Percentiles rank a stretch among this genome's conserved stretches.
These are phyloP conservation scores for Pythium brassicae DNA, from an alignment of 352 stramenopile genomes.

Conservation along the genomic window DNA sequence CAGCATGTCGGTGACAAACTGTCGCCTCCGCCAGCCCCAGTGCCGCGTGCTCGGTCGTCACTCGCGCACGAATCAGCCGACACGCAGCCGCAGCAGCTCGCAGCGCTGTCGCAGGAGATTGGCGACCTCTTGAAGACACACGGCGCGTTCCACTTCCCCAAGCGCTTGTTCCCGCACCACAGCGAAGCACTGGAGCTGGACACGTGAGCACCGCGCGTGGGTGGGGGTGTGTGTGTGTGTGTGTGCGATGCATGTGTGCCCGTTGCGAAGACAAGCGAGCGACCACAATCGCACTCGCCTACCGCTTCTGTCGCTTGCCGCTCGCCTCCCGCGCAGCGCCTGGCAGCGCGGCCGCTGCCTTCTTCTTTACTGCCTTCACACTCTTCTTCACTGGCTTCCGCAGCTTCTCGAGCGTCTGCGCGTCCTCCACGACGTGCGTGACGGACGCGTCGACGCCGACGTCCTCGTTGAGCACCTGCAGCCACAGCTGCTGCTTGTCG, in stretches of 20 bases:
- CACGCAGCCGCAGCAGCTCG: neutral
- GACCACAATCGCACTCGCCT: neutral
- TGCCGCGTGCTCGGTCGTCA: neutral
- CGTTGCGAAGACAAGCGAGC: no score
- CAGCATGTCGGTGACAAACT: neutral
- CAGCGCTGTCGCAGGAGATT: constrained; percentile 24
- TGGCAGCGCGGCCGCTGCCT: constrained; percentile 3
- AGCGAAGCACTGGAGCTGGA: constrained; percentile 8
- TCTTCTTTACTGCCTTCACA: neutral
- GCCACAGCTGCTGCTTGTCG: constrained; percentile 79
- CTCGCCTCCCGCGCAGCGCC: constrained; percentile 7
- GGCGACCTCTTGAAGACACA: constrained; percentile 18
- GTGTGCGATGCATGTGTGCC: no score
- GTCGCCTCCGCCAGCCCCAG: neutral
- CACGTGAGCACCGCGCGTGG: constrained; percentile 2
- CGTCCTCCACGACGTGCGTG: constrained; percentile 71
- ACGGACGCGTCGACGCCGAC: constrained; percentile 55
- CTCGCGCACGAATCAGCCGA: constrained; percentile 4
- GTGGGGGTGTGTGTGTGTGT: no score
- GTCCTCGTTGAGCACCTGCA: constrained; percentile 55
- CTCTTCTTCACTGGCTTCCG: constrained; percentile 24
- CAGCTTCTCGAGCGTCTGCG: constrained; percentile 29
- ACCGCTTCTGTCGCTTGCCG: constrained; percentile 13
- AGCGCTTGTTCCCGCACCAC: constrained; percentile 22
- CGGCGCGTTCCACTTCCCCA: constrained; percentile 35